Base-by-base conservation (phyloP, 805 yeast species). In the Ogataea thermomethanolica region DNA sequence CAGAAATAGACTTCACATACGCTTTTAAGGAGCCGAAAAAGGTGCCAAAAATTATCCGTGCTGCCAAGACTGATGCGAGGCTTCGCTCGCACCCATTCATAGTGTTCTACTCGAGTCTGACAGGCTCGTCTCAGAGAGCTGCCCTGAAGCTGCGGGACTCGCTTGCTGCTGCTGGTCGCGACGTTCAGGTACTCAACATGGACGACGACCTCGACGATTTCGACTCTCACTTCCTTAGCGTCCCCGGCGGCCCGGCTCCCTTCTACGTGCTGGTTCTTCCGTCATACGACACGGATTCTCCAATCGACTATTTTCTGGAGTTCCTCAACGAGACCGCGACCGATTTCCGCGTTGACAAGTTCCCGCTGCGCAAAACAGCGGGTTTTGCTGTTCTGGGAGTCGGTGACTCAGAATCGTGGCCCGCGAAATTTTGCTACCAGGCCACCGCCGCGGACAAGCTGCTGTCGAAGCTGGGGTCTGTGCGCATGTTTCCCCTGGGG, bases 241-340 rank as follows among this genome's bases (percentile, higher is more conserved):
- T 78, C 8, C 95, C 95, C 5, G 61, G 61, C 4, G 17, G 46
- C 1, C 26, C 44, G 1, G 73, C 78, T 39, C 64, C 75, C 29
- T 63, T 87, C 9, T 89, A 87, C 54, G 58, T 90, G 26, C 49
- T 89, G 43, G 86, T 89, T 11, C 67, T 89, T 24, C 97, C 97
- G 1, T 87, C 96, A 0, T 89, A 89, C 57, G 96, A 88, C 49
- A 84, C 90, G 0, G 97, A 89, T 59, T 85, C 95, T 1, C 96
- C 97, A 10, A 71, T 90, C 24, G 97, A 89, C 61, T 90, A 79
- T 56, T 87, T 88, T 60, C 66, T 89, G 41, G 95, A 86, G 53
- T 79, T 85, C 31, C 67, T 89, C 49, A 72, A 77, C 47, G 96
- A 89, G 40, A 87, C 95, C 1, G 77, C 77, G 45, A 81, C 82